Base-by-base conservation (phyloP, 2,329 filamentous ascomycete genomes). In the Harringtonia lauricola region DNA sequence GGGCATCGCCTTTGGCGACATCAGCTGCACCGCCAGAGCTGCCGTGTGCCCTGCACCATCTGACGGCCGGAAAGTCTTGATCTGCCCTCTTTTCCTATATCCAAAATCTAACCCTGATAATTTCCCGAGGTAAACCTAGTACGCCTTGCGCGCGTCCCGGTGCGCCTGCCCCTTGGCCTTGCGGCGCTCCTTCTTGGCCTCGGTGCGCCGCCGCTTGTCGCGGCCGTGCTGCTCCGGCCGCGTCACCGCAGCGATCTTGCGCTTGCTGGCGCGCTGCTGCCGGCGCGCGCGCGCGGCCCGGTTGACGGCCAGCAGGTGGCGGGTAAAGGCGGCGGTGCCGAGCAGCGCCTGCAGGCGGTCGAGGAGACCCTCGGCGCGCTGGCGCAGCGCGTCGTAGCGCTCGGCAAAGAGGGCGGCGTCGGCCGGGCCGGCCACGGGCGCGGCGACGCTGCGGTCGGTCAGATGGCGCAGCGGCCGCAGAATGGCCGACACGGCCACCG, bases 191-290 rank as follows among this genome's bases (percentile, higher is more conserved):
- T 81, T 88, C 70, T 92, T 92, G 68, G 81, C 79, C 59, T 92
- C 86, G 49, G 84, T 74, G 68, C 83, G 88, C 68, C 82, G 85
- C 59, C 76, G 79, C 78, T 95, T 95, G 54, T 83, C 80, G 56
- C 74, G 70, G 24, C 81, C 86, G 54, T 80, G 79, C 58, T 72
- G 82, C 64, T 92, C 90, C 2, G 92, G 92, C 56, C 83, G 77
- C 40, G 75, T 75, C 21, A 98, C 80, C 12, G 86, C 86, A 59
- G 94, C 89, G 51, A 96, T 86, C 64, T 86, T 86, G 55, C 92
- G 76, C 75, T 98, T 98, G 50, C 73, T 77, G 43, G 83, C 78
- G 51, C 94, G 70, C 55, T 80, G 76, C 58, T 86, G 78, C 52
- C 92, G 72, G 55, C 82, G 78, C 51, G 74, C 72, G 56, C 75